A percentile compares a stretch with the other conserved stretches of the same genome.
Conservation (phyloP, 2,329 filamentous ascomycete species). For the Stromatinia cepivora region DNA sequence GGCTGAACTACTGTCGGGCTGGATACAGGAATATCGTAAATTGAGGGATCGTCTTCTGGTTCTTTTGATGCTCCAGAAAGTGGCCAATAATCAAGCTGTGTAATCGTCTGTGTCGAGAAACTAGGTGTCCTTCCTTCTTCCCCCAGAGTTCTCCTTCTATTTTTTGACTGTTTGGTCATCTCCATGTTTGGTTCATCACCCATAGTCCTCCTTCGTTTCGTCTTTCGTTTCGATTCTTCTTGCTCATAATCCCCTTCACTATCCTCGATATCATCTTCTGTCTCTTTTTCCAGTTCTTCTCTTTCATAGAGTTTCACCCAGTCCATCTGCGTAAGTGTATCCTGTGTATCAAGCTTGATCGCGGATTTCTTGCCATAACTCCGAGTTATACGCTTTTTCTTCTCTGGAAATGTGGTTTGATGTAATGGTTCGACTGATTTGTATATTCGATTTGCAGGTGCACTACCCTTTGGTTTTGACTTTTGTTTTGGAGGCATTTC, state of each 20-base stretch:
- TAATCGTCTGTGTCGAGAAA: slow-evolving; percentile 38
- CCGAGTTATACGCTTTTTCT: slow-evolving; percentile 30
- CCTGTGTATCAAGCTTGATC: slow-evolving; percentile 28
- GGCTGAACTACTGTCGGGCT: slow-evolving; percentile 12
- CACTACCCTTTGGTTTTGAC: slow-evolving; percentile 24
- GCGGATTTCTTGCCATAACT: slow-evolving; percentile 34
- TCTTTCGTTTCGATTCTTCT: slow-evolving; percentile 27
- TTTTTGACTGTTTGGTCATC: slow-evolving; percentile 17
- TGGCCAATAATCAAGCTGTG: slow-evolving; percentile 36
- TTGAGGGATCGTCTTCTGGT: slow-evolving; percentile 24
- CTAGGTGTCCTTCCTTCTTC: slow-evolving; percentile 28
- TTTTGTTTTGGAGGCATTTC: slow-evolving; percentile 31
- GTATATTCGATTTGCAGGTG: slow-evolving; percentile 35
- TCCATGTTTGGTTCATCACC: slow-evolving; percentile 9
- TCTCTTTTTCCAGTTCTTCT: slow-evolving; percentile 6
- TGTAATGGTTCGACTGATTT: slow-evolving; percentile 33
- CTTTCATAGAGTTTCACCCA: slow-evolving; percentile 27
- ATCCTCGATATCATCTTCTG: slow-evolving; percentile 26
- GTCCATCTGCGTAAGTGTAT: slow-evolving; percentile 40
- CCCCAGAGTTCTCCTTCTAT: slow-evolving; percentile 33
- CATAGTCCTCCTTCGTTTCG: slow-evolving; percentile 33
- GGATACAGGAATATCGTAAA: slow-evolving; percentile 33
- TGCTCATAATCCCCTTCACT: slow-evolving; percentile 29
- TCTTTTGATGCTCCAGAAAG: slow-evolving; percentile 8
- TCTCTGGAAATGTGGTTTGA: slow-evolving; percentile 33